Conservation (phyloP, 2,329 filamentous ascomycete species). For the Aspergillus sp. region DNA sequence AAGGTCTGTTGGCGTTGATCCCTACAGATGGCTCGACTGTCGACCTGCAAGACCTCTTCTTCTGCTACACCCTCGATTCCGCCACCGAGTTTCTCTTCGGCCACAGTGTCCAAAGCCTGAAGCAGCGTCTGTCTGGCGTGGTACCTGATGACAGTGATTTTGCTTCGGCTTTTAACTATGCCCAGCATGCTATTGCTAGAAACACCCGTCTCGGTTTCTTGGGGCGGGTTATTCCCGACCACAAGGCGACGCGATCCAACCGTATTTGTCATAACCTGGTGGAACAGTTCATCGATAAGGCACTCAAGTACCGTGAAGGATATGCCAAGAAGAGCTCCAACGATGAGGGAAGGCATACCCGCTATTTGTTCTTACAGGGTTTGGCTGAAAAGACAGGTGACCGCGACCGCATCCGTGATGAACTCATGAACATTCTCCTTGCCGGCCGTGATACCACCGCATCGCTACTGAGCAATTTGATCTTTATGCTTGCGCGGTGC, state of each 20-base stretch:
- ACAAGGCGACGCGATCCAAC: conserved; percentile 28
- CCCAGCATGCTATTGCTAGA: conserved; percentile 24
- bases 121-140: conserved; percentile 22
- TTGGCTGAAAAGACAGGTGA: conserved; percentile 48
- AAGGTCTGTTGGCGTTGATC: conserved; percentile 24
- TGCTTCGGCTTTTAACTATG: conserved; percentile 31
- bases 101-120: conserved; percentile 55
- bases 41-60: conserved; percentile 30
- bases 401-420: conserved; percentile 44
- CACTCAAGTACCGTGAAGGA: conserved; percentile 27
- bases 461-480: conserved; percentile 42
- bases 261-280: conserved; percentile 39
- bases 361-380: conserved; percentile 52
- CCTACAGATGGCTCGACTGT: conserved; percentile 27
- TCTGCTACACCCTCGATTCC: conserved; percentile 67
- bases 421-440: conserved; percentile 52
- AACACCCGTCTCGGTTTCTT: conserved; percentile 20
- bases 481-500: conserved; percentile 49
- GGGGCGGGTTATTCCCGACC: conserved; percentile 19
- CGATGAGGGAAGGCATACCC: conserved; percentile 20
- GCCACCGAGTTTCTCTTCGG: conserved; percentile 87
- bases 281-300: conserved; percentile 43
- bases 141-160: conserved; percentile 19
- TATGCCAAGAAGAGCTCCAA: neutral
- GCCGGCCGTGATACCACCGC: conserved; percentile 57